Evolutionary conservation across 2,329 filamentous ascomycete genomes (phyloP), one percentile per base, ranked within the genome.

Genomic region (Trichoderma hamatum): DNA sequence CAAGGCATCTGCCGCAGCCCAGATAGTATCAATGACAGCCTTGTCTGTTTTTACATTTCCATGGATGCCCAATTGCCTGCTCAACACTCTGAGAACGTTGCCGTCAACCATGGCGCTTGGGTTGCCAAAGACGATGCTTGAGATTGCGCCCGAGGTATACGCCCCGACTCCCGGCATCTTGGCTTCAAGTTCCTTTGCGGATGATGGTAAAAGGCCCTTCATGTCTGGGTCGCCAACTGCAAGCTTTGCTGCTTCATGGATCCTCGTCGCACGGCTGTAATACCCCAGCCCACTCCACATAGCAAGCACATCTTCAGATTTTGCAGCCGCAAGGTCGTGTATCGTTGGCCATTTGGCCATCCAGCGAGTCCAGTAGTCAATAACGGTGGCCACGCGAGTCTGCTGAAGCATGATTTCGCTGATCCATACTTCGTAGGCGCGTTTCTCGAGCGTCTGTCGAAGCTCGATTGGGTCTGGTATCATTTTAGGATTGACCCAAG

Each of bases 371-470:
- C 88, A 90, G 75, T 90, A 90, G 60, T 85, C 86, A 24, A 89
- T 85, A 0, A 89, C 88, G 7, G 84, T 85, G 2, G 85, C 83
- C 4, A 90, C 88, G 32, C 88, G 85, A 2, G 88, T 90, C 77
- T 90, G 88, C 76, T 90, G 88, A 13, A 90, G 82, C 88, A 90
- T 90, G 72, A 89, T 86, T 78, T 90, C 88, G 74, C 85, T 88
- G 74, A 90, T 88, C 86, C 88, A 90, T 58, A 90, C 88, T 75
- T 89, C 84, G 78, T 90, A 90, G 2, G 88, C 88, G 59, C 88
- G 84, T 34, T 79, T 82, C 69, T 85, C 83, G 13, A 89, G 79
- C 3, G 76, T 76, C n/a, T 69, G 58, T 34, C 81, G 81, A 10
- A 85, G 78, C n/a, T 79, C 77, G 1, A 74, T 71, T 1, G 74